Base-by-base conservation (phyloP, 306 rosid genomes). In the Sesbania bispinosa region DNA sequence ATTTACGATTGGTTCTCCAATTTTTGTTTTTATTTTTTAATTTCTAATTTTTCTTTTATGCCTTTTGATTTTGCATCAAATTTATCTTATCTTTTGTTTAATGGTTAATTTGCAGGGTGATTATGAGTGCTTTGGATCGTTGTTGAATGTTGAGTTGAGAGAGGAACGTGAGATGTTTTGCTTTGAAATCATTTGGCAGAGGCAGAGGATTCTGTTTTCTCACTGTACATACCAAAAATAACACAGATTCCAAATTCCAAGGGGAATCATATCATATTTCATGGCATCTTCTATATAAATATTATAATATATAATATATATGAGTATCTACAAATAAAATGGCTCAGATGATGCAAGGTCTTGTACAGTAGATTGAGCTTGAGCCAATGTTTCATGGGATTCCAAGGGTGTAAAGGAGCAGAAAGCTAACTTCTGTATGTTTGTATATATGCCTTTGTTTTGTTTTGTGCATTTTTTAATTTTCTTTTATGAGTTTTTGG, bases 61-160 rank as follows among this genome's bases (percentile, higher is more conserved):
- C 4, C 11, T 26, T 48, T 21, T 10, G 50, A 20, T 15, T 24
- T 4, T 8, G 6, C 33, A 14, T 18, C 20, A 38, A 47, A 62
- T 9, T 45, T 64, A 47, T 59, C 3, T 14, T 45, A 4, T 36
- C n/a, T 67, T 1, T 29, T 33, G 10, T 42, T 7, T 10, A 16
- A n/a, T 58, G 47, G 24, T 72, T n/a, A n/a, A n/a, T n/a, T 81
- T 87, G 62, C 87, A 93, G 98, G 98, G 79, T 90, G 54, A 83
- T 88, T 53, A 51, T 71, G 84, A 87, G 81, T 68, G 87, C 87
- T 63, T 66, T 84, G 79, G 97, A 93, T 84, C 90, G 90, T 48
- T 84, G 85, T 51, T 85, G 89, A 92, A n/a, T n/a, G n/a, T n/a
- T n/a, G n/a, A n/a, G n/a, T n/a, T n/a, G 63, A 66, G 81, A 77